Evolutionary conservation across 331 rosid species (phyloP), one percentile per base, ranked within the genome.

Genomic region (Acacia concinna): DNA sequence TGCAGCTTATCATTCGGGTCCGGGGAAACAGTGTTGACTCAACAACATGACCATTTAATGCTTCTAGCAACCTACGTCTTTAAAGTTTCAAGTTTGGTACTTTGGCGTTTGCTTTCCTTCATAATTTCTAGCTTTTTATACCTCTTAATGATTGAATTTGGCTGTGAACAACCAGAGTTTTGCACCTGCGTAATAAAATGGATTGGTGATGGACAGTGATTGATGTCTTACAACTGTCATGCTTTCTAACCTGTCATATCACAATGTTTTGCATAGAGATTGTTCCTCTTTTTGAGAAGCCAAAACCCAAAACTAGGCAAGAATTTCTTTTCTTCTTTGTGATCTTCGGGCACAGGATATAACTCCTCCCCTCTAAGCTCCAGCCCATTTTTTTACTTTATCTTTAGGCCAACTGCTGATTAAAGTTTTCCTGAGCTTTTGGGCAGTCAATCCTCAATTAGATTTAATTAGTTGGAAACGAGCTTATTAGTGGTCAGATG

Each of bases 381-480:
- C 37, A 28, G 67, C 28, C 70, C 49, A 15, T 30, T 40, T 54
- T 28, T 4, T 28, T 4, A n/a, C 20, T 44, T 65, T 13, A 47
- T 59, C 17, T 18, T 59, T 25, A 27, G 32, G 78, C 57, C n/a
- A n/a, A 59, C 56, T 62, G 35, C 35, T 32, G 35, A 32, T 60
- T 82, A 63, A 82, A 73, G 87, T 94, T 84, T 87, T 83, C 84
- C 82, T 94, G 84, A 92, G 98, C 79, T 92, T 94, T 88, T 94
- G 97, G 98, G 98, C 98, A 31, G 90, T 92, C 77, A 85, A 86
- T 81, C 92, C 96, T 81, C 93, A 83, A 84, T 12, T 43, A 43
- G 13, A 14, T 54, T 21, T 9, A 54, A 56, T 56, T 31, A 67
- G 15, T 84, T 74, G 78, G 21, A 71, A 75, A 74, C 51, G 9